These are phyloP conservation scores for Hypoxylon sp. DNA, from an alignment of 2,329 filamentous ascomycete species.

Conservation along the genomic window DNA sequence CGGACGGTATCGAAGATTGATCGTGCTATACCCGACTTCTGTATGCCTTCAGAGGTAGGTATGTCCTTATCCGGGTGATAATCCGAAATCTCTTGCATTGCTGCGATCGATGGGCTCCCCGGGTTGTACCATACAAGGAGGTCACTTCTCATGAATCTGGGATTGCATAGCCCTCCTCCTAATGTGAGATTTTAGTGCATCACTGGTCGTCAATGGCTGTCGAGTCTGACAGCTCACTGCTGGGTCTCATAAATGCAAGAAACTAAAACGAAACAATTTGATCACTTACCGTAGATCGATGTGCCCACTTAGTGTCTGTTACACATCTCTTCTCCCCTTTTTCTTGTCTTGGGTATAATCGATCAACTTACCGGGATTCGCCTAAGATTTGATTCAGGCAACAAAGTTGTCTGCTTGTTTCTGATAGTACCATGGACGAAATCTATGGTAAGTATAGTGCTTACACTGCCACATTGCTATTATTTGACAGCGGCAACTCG, in stretches of 20 bases:
- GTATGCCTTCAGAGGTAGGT: not conserved
- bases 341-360: conserved; percentile 7
- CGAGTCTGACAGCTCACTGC: conserved; percentile 13
- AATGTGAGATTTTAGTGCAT: conserved; percentile 37
- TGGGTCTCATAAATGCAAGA: conserved; percentile 28
- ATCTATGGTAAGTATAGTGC: not conserved
- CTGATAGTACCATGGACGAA: too few species aligned
- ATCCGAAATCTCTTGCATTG: not conserved
- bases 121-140: not conserved
- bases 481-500: conserved; percentile 26
- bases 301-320: conserved; percentile 19
- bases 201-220: not conserved
- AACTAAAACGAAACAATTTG: conserved; percentile 24
- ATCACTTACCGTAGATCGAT: conserved; percentile 16
- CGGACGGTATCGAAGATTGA: not conserved
- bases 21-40: not conserved
- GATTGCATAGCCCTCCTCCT: conserved; percentile 35
- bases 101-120: not conserved
- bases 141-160: not conserved
- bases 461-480: conserved; percentile 29
- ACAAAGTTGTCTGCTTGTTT: not conserved
- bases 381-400: conserved; percentile 14
- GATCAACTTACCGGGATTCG: conserved; percentile 10
- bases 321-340: conserved; percentile 18
- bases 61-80: not conserved